Evolutionary conservation across 2,329 filamentous ascomycete genomes (phyloP), one percentile per base, ranked within the genome.

Genomic region (Scortechinia acanthostroma): DNA sequence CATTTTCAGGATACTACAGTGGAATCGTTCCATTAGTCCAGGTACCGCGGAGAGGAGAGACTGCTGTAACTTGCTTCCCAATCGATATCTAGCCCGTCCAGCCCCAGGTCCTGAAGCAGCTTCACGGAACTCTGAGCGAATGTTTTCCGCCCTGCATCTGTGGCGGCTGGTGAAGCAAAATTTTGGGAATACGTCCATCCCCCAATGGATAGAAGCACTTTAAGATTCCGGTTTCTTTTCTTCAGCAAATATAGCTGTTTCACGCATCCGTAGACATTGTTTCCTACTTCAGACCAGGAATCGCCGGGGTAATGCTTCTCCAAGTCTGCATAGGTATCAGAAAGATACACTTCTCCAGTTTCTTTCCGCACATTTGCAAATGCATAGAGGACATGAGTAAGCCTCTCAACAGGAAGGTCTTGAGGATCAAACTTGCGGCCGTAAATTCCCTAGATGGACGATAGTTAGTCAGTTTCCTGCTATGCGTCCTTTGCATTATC

Each of bases 141-240:
- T 1, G 59, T 74, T 22, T 72, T 69, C 4, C 90, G 77, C 5
- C 89, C 88, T 20, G 75, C 63, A 0, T 78, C 70, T 0, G 86
- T 89, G 35, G 85, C 86, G 1, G 85, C 84, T 0, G 89, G 86
- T 21, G 65, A 68, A n/a, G 77, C 74, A 63, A 96, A 94, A 66
- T 95, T 93, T 61, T 77, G 70, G 50, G 84, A 88, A 62, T 95
- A 95, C 0, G 90, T 95, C 90, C 90, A 96, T 43, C 91, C 91
- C 49, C 91, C 91, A 49, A 96, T 88, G 45, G 85, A 90, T 3
- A 96, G 76, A 13, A 96, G 73, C 3, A 93, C 71, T 62, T 95
- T 95, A 49, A 96, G 72, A 53, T 91, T 83, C 42, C 89, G 83
- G 62, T 95, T 87, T 49, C 75, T 71, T 51, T 80, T 78, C 70